Percentiles rank a stretch among this genome's conserved stretches.
These are phyloP conservation scores for Anthoceros angustus DNA, from an alignment of 225 moss, liverwort and hornwort genomes.

Conservation along the genomic window DNA sequence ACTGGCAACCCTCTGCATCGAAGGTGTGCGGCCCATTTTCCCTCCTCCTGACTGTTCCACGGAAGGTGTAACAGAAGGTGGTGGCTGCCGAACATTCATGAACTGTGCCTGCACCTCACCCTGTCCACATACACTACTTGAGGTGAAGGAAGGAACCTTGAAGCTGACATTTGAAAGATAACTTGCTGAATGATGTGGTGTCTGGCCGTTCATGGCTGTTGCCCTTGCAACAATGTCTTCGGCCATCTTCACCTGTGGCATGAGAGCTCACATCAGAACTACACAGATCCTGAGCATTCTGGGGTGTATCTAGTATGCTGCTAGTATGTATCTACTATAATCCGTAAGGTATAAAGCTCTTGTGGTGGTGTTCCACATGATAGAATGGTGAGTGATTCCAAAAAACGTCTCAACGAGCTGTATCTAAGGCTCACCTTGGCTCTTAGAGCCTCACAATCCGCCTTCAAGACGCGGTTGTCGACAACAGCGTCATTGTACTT, in stretches of 20 bases:
- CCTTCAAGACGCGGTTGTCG: conserved; percentile 72
- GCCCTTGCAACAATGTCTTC: conserved; percentile 46
- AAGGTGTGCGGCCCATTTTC: conserved; percentile 84
- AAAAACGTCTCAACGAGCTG: too few species aligned
- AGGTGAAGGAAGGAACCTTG: background rate
- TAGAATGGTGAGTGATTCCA: too few species aligned
- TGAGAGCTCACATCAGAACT: background rate
- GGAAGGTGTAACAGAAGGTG: background rate
- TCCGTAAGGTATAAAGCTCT: too few species aligned
- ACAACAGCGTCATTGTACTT: conserved; percentile 74
- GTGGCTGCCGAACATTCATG: background rate
- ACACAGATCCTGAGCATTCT: background rate
- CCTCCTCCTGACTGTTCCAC: conserved; percentile 13
- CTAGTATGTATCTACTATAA: too few species aligned
- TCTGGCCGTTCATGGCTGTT: conserved; percentile 2
- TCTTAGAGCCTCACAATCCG: conserved; percentile 73
- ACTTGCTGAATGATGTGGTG: background rate
- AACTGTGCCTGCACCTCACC: background rate
- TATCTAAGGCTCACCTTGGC: conserved; percentile 35
- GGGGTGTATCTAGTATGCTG: too few species aligned
- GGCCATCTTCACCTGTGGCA: conserved; percentile 58
- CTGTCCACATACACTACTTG: background rate
- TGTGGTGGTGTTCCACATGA: too few species aligned
- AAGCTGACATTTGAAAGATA: background rate
- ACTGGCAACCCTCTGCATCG: conserved; percentile 84